Evolutionary conservation across 805 yeast genomes (phyloP), one percentile per base, ranked within the genome.

Genomic region (Wickerhamiella galacta): DNA sequence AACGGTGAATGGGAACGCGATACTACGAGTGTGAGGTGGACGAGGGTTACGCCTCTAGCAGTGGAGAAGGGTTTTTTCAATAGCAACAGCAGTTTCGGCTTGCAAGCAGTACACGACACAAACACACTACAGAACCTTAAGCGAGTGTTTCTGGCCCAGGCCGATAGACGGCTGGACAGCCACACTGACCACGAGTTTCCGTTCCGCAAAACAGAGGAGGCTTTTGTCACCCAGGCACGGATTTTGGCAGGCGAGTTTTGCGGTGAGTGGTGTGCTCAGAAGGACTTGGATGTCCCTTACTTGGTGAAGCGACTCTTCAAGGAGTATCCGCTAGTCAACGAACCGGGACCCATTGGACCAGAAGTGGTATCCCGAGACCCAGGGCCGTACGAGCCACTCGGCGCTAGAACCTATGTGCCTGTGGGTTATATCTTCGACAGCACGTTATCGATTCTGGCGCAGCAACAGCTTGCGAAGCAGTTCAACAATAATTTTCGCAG

Each of bases 381-480:
- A 2, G 42, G 34, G 3, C 23, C 23, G 11, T 44, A 45, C 16
- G 44, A 32, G 12, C 22, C 30, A 2, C 29, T 44, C 1, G 30
- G 30, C 11, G 31, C 31, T 3, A 10, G 17, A 6, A 38, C 40
- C n/a, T 44, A 42, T 21, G 43, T 38, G 1, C 46, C 49, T 3
- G 26, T 45, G 6, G 39, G 41, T 8, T 25, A 34, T 17, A 41
- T 41, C 1, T 39, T 42, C 12, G 47, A 45, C 14, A 42, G 47
- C 30, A 16, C 41, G 15, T 32, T 45, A 2, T 31, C 46, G 3
- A 31, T 41, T 8, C 26, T 44, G n/a, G 36, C 41, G 10, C 45
- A 41, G 27, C 23, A 26, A 9, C n/a, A n/a, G n/a, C n/a, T n/a
- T n/a, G n/a, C n/a, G n/a, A n/a, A n/a, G n/a, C n/a, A n/a, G n/a